Base-by-base conservation (phyloP, 257 asterid genomes). In the Przewalskia tangutica region DNA sequence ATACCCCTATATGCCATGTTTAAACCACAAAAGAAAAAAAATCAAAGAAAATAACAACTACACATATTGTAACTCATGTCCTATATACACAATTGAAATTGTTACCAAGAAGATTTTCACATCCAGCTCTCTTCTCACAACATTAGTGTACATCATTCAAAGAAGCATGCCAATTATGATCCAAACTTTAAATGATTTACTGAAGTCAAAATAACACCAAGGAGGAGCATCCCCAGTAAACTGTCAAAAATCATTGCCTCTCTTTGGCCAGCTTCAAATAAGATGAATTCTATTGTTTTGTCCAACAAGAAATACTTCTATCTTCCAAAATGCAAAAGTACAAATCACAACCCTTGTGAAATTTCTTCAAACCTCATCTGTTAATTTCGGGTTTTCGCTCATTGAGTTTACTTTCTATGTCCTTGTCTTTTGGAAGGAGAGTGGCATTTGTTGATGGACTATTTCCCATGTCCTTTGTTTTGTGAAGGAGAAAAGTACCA, bases 401-500 rank as follows among this genome's bases (percentile, higher is more conserved):
- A 46, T 75, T 7, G 27, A n/a, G 27, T 27, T 14, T 75, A 27
- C 27, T 48, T 7, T 75, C 80, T 75, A 51, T 75, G 63, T 75
- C 80, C 63, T 27, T 75, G 80, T 51, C 27, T 50, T 50, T 75
- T 50, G 80, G 63, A 50, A 75, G 80, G 44, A 75, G 80, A 75
- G 23, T 75, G 5, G 13, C 4, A 8, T 51, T 75, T 27, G 80
- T 75, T 75, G 82, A 59, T 79, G 81, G 82, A 58, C 59, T 59
- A 36, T 54, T 36, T n/a, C 85, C 85, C 85, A 83, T 66, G 17
- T 83, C 83, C 18, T 68, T 78, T 4, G 85, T 83, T 70, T 77
- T 79, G 20, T 83, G 85, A 4, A 83, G 79, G 27, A 83, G 78
- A 68, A 83, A 83, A 66, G 83, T 83, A 55, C 85, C 85, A 59